These are phyloP conservation scores for Pleurotus tuoliensis DNA, from an alignment of 768 basidiomycete species.

Conservation along the genomic window DNA sequence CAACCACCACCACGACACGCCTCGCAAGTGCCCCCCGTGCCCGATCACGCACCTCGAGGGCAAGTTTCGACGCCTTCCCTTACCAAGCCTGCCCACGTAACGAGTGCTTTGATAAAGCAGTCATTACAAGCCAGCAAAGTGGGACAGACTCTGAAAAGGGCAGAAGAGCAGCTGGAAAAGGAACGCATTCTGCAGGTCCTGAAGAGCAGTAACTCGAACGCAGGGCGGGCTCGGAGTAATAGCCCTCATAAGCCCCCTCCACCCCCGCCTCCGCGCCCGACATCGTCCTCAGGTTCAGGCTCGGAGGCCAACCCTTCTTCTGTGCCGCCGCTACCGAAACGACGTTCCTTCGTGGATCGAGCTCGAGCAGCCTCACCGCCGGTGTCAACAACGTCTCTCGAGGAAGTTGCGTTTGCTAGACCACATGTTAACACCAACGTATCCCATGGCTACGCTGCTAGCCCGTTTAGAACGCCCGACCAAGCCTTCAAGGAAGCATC, in stretches of 20 bases:
- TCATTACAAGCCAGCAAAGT: slow-evolving; percentile 70
- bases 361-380: slow-evolving; percentile 30
- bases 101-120: slow-evolving; percentile 67
- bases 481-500: slow-evolving; percentile 3
- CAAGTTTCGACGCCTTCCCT: slow-evolving; percentile 29
- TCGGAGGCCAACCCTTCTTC: not conserved
- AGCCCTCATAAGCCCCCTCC: slow-evolving; percentile 22
- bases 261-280: not conserved
- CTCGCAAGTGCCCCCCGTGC: slow-evolving; percentile 14
- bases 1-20: slow-evolving; percentile 37
- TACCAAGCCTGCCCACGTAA: slow-evolving; percentile 43
- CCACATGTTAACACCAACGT: slow-evolving; percentile 5
- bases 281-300: slow-evolving; percentile 8
- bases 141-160: slow-evolving; percentile 66
- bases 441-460: not conserved
- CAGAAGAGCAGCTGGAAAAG: slow-evolving; percentile 63
- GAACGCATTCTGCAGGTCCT: slow-evolving; percentile 70
- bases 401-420: slow-evolving; percentile 41
- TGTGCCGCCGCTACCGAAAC: slow-evolving; percentile 12
- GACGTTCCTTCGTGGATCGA: not conserved
- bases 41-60: slow-evolving; percentile 11
- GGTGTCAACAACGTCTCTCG: slow-evolving; percentile 39
- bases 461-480: slow-evolving; percentile 15
- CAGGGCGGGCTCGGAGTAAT: slow-evolving; percentile 25
- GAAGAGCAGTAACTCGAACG: slow-evolving; percentile 49